Conservation (phyloP, 768 basidiomycete species). For the Auriculariales sp. region DNA sequence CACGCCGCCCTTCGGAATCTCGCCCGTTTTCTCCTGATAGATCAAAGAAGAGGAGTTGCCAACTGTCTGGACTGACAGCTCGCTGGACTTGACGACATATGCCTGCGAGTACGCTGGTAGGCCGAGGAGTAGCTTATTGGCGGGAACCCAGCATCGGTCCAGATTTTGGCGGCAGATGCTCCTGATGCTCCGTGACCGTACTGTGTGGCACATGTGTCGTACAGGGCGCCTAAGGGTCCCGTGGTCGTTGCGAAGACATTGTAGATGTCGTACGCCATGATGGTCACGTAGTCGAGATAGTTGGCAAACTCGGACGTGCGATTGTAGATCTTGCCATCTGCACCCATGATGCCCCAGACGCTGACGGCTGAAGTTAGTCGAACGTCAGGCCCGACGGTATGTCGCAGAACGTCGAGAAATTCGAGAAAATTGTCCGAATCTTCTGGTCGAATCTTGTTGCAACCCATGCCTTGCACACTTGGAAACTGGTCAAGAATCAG, state of each 20-base stretch:
- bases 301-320: neutral
- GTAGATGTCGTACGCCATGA: slow-evolving; percentile 1
- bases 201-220: neutral
- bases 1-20: neutral
- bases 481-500: too few relatives aligned
- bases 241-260: neutral
- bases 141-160: neutral
- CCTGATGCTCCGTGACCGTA: neutral
- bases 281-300: neutral
- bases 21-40: neutral
- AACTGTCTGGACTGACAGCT: neutral
- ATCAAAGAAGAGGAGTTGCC: neutral
- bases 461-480: neutral
- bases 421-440: neutral
- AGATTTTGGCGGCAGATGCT: neutral
- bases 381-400: neutral
- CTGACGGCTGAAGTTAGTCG: neutral
- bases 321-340: neutral
- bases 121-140: neutral
- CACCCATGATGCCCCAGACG: neutral
- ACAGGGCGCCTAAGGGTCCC: neutral
- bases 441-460: neutral
- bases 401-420: neutral
- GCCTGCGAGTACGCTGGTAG: neutral
- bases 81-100: neutral